Percentiles rank a stretch among this genome's conserved stretches.
Conservation (phyloP, 2,329 filamentous ascomycete genomes). For the Beauveria medogensis region DNA sequence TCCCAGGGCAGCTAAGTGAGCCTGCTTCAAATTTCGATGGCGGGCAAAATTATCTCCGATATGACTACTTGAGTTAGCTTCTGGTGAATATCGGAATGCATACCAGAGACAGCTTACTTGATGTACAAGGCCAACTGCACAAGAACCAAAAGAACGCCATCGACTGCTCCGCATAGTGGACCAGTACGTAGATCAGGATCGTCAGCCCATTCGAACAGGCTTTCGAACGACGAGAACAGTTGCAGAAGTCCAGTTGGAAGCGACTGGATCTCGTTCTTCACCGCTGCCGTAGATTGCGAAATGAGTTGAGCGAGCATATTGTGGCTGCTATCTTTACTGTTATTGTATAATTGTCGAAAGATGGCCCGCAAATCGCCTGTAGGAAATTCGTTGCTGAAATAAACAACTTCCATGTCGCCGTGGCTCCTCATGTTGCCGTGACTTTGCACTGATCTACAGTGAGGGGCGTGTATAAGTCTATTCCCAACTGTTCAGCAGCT, state of each 20-base stretch:
- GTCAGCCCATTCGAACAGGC: constrained; percentile 23
- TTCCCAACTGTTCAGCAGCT: neutral
- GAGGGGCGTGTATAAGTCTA: neutral
- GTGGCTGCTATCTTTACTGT: neutral
- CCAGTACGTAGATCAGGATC: constrained; percentile 31
- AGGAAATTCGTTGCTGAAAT: constrained; percentile 7
- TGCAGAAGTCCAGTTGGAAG: constrained; percentile 15
- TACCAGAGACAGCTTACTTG: constrained; percentile 25
- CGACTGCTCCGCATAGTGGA: constrained; percentile 33
- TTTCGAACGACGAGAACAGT: constrained; percentile 29
- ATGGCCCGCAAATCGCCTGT: neutral
- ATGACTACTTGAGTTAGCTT: neutral
- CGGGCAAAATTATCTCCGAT: neutral
- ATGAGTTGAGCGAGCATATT: neutral
- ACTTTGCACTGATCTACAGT: neutral
- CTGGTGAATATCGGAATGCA: neutral
- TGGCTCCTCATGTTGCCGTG: neutral
- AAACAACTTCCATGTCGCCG: neutral
- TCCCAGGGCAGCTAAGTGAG: constrained; percentile 31
- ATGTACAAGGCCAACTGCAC: constrained; percentile 35
- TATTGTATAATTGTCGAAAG: neutral
- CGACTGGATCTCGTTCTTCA: neutral
- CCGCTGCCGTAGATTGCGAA: neutral
- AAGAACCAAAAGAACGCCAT: constrained; percentile 33
- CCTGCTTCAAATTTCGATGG: neutral